Percentiles rank a stretch among this genome's conserved stretches.
Evolutionary conservation across 768 basidiomycete species (phyloP).

Genomic region (Tylopilus intermedius): DNA sequence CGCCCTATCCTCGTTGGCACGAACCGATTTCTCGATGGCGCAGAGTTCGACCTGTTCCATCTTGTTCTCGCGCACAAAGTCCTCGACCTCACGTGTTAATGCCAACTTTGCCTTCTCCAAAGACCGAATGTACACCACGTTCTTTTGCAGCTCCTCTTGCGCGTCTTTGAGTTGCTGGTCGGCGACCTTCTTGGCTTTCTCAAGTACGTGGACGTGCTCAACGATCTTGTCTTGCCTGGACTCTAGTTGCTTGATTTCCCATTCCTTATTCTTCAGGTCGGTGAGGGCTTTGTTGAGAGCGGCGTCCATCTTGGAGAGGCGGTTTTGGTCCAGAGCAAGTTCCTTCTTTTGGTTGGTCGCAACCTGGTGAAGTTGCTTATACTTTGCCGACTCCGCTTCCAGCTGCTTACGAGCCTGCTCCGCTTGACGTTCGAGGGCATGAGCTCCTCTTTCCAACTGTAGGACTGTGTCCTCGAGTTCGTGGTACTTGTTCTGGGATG

Average conservation of each 20-base stretch:
- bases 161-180: too few species aligned
- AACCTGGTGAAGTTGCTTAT: slow-evolving; percentile 68
- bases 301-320: slow-evolving; percentile 64
- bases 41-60: too few species aligned
- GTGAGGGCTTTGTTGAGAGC: slow-evolving; percentile 77
- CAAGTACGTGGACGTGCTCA: slow-evolving; percentile 93
- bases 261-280: slow-evolving; percentile 77
- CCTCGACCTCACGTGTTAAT: too few species aligned
- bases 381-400: slow-evolving; percentile 66
- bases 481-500: slow-evolving; percentile 19
- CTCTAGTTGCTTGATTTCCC: slow-evolving; percentile 81
- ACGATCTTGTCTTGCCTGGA: slow-evolving; percentile 93
- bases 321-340: slow-evolving; percentile 60
- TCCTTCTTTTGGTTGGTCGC: slow-evolving; percentile 64
- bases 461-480: slow-evolving; percentile 87
- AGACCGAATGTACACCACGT: too few species aligned
- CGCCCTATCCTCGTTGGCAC: slow-evolving; percentile 57
- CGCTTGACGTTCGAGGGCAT: slow-evolving; percentile 64
- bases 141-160: too few species aligned
- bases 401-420: slow-evolving; percentile 69
- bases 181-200: slow-evolving; percentile 88
- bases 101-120: too few species aligned
- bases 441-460: slow-evolving; percentile 78
- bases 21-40: slow-evolving; percentile 58
- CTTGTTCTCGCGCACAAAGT: too few species aligned